phyloP scores from a whole-genome alignment of 2,329 filamentous ascomycete species.

The Nannizzia gypsea region DNA sequence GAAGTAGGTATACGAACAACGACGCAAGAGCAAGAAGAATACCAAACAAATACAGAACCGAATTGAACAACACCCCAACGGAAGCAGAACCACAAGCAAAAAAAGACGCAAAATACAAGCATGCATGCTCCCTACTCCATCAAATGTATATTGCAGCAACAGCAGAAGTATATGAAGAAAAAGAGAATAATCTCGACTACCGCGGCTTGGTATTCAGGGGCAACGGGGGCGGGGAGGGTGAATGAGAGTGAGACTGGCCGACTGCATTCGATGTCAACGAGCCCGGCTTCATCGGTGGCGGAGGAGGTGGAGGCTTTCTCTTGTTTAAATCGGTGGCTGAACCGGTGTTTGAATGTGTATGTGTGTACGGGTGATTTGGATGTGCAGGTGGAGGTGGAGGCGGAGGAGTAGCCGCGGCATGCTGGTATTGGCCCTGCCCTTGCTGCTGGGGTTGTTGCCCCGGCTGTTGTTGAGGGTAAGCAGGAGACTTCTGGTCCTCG shows the following conservation, averaged over 20 bases:
- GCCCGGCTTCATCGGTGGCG: constrained; percentile 45
- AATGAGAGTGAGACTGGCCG: constrained; percentile 15
- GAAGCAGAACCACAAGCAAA: not conserved
- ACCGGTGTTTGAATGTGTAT: constrained; percentile 17
- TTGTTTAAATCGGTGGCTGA: constrained; percentile 24
- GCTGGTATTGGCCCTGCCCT: constrained; percentile 11
- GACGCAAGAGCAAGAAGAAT: not conserved
- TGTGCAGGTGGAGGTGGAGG: constrained; percentile 1
- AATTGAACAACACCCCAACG: not conserved
- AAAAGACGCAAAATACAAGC: not conserved
- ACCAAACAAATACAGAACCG: no score
- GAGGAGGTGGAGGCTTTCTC: constrained; percentile 46
- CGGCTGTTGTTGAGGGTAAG: constrained; percentile 16
- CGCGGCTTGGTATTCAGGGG: constrained; percentile 47
- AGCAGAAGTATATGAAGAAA: not conserved
- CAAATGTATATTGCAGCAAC: not conserved
- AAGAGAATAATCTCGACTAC: constrained; percentile 14
- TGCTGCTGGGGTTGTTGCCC: constrained; percentile 7
- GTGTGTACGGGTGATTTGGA: constrained; percentile 16
- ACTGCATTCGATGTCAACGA: constrained; percentile 29
- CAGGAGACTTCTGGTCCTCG: constrained; percentile 29
- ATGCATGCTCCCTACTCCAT: constrained; percentile 4
- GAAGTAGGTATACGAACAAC: no score
- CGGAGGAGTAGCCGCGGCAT: constrained; percentile 14
- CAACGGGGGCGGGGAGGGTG: constrained; percentile 41